A percentile compares a stretch with the other conserved stretches of the same genome.
Conservation (phyloP, 176 grass and related monocot genomes). For the Musa acuminata region DNA sequence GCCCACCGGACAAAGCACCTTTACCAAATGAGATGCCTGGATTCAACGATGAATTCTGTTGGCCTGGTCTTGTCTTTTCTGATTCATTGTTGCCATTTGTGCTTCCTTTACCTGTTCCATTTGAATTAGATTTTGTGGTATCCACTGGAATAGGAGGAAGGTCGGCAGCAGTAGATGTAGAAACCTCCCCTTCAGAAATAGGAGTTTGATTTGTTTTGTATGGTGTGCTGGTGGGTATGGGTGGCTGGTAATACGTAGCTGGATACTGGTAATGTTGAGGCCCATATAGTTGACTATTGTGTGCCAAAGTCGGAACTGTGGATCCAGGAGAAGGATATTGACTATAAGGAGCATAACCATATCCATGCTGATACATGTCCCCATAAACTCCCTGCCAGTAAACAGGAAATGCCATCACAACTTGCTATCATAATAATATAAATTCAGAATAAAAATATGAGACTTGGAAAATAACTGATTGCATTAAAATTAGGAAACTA, state of each 20-base stretch:
- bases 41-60: constrained; percentile 11
- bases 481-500: no score
- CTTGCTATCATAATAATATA: background rate
- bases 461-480: no score
- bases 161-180: constrained; percentile 9
- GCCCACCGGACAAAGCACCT: background rate
- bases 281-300: constrained; percentile 50
- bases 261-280: constrained; percentile 44
- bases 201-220: background rate
- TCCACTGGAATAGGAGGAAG: background rate
- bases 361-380: constrained; percentile 40
- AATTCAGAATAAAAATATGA: background rate
- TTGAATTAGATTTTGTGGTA: constrained; percentile 1
- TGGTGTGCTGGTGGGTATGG: background rate
- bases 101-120: background rate
- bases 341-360: constrained; percentile 50
- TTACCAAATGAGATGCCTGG: background rate
- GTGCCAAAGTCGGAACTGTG: constrained; percentile 31
- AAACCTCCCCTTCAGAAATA: background rate
- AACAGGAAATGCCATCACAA: background rate
- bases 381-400: constrained; percentile 51
- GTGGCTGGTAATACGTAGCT: constrained; percentile 12
- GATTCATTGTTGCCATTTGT: background rate
- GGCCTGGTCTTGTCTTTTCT: background rate
- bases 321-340: constrained; percentile 32